These are phyloP conservation scores for Maudiozyma humilis DNA, from an alignment of 1,139 yeast species.

Conservation along the genomic window DNA sequence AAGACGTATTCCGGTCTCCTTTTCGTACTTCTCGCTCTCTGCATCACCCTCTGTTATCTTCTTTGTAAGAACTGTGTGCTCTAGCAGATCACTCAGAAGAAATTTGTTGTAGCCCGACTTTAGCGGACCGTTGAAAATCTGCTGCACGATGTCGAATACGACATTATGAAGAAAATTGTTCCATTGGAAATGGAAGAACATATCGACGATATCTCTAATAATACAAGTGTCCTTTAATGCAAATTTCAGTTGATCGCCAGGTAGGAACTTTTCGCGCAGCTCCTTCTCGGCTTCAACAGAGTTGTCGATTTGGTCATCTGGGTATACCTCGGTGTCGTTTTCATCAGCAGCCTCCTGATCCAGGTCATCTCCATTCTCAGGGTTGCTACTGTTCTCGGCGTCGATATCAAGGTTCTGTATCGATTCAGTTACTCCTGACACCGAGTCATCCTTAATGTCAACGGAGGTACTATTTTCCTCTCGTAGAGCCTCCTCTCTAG, in stretches of 20 bases:
- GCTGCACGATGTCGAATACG: constrained; percentile 94
- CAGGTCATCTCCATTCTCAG: constrained; percentile 3
- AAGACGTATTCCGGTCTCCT: constrained; percentile 49
- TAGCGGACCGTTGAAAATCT: constrained; percentile 87
- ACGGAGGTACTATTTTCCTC: not conserved
- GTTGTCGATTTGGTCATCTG: constrained; percentile 15
- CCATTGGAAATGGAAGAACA: constrained; percentile 95
- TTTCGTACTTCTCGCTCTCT: constrained; percentile 62
- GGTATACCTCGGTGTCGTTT: constrained; percentile 14
- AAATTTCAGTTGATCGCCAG: constrained; percentile 83
- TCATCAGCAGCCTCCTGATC: constrained; percentile 1
- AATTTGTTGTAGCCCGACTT: constrained; percentile 81
- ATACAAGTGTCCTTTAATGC: constrained; percentile 75
- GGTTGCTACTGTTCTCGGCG: not conserved
- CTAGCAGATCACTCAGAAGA: constrained; percentile 76
- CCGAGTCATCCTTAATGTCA: not conserved
- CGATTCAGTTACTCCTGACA: not conserved
- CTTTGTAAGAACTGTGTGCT: constrained; percentile 66
- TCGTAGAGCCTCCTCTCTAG: constrained; percentile 35
- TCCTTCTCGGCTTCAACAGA: constrained; percentile 20
- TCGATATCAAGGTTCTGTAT: not conserved
- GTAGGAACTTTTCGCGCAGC: constrained; percentile 55
- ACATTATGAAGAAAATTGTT: constrained; percentile 94
- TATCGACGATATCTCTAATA: constrained; percentile 62
- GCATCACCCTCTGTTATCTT: constrained; percentile 76